phyloP scores from a whole-genome alignment of 306 rosid species.

The Rosa multiflora region DNA sequence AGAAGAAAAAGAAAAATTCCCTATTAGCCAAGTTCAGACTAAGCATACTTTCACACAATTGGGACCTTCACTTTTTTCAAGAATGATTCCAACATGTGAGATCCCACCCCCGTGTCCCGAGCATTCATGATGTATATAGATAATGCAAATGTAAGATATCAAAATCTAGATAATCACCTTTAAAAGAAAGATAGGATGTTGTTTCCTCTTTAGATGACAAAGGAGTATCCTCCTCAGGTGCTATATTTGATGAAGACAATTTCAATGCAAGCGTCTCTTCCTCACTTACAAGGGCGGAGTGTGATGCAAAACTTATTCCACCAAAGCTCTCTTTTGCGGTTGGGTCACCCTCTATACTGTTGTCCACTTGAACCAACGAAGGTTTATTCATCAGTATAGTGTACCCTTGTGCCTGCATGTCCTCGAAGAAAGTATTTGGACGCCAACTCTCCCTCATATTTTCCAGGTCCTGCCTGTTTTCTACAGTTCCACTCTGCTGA shows the following conservation, averaged over 20 bases:
- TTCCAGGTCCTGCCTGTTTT: slow-evolving; percentile 41
- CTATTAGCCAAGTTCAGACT: slow-evolving; percentile 17
- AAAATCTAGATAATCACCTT: slow-evolving; percentile 45
- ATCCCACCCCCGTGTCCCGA: background rate
- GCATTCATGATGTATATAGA: background rate
- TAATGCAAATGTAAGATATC: slow-evolving; percentile 3
- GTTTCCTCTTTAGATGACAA: slow-evolving; percentile 62
- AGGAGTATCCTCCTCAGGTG: slow-evolving; percentile 48
- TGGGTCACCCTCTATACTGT: slow-evolving; percentile 32
- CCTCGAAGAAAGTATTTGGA: slow-evolving; percentile 30
- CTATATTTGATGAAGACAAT: slow-evolving; percentile 56
- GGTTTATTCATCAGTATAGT: slow-evolving; percentile 30
- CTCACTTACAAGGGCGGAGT: slow-evolving; percentile 35
- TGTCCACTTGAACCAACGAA: slow-evolving; percentile 38
- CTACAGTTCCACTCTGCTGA: slow-evolving; percentile 36
- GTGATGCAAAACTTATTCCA: slow-evolving; percentile 35
- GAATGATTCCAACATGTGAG: background rate
- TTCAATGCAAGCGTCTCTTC: slow-evolving; percentile 55
- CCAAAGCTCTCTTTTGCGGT: slow-evolving; percentile 36
- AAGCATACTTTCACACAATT: background rate
- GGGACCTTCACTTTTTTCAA: background rate
- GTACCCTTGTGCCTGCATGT: slow-evolving; percentile 43
- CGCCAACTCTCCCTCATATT: slow-evolving; percentile 33
- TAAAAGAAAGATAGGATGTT: slow-evolving; percentile 71
- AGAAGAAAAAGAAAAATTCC: slow-evolving; percentile 31